Conservation (phyloP, 2,329 filamentous ascomycete genomes). For the Neofusicoccum sp. region DNA sequence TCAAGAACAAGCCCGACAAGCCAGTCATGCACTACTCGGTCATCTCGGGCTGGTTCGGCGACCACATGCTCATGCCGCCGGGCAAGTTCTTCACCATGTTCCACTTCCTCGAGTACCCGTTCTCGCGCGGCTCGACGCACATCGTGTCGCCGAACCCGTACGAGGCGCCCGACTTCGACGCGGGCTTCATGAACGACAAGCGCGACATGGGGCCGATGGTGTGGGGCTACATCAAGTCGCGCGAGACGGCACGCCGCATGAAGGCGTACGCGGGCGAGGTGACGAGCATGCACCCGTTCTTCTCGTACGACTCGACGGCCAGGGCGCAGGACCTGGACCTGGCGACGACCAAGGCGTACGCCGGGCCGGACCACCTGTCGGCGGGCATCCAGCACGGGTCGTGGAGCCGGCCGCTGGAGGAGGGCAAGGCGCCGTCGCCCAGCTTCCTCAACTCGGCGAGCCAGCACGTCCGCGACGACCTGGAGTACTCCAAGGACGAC, state of each 20-base stretch:
- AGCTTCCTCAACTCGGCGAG: slow-evolving; percentile 65
- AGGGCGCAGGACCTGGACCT: slow-evolving; percentile 74
- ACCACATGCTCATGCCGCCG: slow-evolving; percentile 65
- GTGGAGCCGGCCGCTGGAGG: slow-evolving; percentile 65
- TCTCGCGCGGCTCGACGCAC: slow-evolving; percentile 72
- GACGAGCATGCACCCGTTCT: slow-evolving; percentile 68
- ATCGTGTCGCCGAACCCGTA: slow-evolving; percentile 74
- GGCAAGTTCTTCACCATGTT: slow-evolving; percentile 86
- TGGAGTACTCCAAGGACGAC: slow-evolving; percentile 67
- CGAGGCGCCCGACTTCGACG: slow-evolving; percentile 74
- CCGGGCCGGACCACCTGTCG: slow-evolving; percentile 70
- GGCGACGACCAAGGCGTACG: slow-evolving; percentile 73
- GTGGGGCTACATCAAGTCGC: slow-evolving; percentile 81
- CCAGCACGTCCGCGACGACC: slow-evolving; percentile 61
- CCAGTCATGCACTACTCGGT: slow-evolving; percentile 85
- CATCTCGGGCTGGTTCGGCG: slow-evolving; percentile 58
- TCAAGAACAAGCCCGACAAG: slow-evolving; percentile 83
- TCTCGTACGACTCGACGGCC: slow-evolving; percentile 69
- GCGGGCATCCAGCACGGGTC: slow-evolving; percentile 72
- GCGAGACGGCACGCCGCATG: slow-evolving; percentile 79
- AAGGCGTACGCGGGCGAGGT: slow-evolving; percentile 74
- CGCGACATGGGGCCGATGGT: slow-evolving; percentile 80
- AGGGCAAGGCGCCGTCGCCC: slow-evolving; percentile 54
- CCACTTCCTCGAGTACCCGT: slow-evolving; percentile 78
- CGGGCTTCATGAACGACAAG: slow-evolving; percentile 84